Percentiles rank a stretch among this genome's conserved stretches.
These are phyloP conservation scores for Dimargaris xerosporica DNA, from an alignment of 192 early-diverging fungal species.

Conservation along the genomic window DNA sequence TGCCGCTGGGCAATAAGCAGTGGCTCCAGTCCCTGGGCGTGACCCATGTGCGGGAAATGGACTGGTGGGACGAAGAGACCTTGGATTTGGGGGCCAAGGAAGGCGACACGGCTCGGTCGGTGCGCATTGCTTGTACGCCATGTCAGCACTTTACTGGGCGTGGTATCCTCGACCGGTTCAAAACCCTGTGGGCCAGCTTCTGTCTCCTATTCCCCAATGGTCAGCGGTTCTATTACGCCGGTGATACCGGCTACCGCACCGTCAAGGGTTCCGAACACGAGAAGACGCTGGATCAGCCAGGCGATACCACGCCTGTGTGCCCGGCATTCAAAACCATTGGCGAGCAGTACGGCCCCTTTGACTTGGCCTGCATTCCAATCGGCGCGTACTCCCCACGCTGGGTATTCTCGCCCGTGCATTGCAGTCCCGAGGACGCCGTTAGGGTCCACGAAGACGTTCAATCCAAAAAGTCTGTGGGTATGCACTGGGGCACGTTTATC, in stretches of 20 bases:
- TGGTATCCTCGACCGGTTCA: constrained; percentile 42
- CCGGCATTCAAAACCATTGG: constrained; percentile 78
- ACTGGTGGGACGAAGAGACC: constrained; percentile 60
- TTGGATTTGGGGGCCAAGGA: constrained; percentile 16
- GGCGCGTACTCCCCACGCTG: constrained; percentile 67
- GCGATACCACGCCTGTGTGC: constrained; percentile 37
- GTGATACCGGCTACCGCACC: constrained; percentile 69
- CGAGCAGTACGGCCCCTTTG: constrained; percentile 49
- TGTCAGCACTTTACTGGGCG: constrained; percentile 60
- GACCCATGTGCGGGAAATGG: constrained; percentile 40
- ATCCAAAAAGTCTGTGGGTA: constrained; percentile 48
- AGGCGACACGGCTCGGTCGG: constrained; percentile 12
- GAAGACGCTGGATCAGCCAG: constrained; percentile 18
- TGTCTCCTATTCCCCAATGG: constrained; percentile 26
- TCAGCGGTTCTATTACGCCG: constrained; percentile 24
- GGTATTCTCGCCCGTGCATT: constrained; percentile 54
- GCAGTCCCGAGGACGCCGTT: constrained; percentile 65
- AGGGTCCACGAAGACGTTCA: constrained; percentile 58
- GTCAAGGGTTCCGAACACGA: constrained; percentile 24
- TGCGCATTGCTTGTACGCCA: constrained; percentile 43
- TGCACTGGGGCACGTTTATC: constrained; percentile 79
- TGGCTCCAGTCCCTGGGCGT: constrained; percentile 43
- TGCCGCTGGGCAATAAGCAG: constrained; percentile 58
- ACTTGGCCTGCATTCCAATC: constrained; percentile 66
- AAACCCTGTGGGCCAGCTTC: constrained; percentile 74